Conservation (phyloP, 164 flowering plant species). For the Aristolochia californica region DNA sequence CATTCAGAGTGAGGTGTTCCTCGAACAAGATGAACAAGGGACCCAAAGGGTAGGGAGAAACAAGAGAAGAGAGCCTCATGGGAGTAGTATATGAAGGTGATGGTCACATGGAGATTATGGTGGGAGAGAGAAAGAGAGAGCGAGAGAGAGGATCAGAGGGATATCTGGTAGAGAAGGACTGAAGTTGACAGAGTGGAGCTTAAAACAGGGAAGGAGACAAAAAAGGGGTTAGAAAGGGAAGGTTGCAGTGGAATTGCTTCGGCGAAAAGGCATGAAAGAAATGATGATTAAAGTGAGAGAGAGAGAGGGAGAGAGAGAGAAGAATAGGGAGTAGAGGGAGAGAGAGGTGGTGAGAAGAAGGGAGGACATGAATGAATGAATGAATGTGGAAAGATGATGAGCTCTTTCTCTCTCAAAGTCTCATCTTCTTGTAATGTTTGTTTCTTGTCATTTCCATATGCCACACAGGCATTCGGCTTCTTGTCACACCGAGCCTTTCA, state of each 20-base stretch:
- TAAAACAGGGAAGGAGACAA: conserved; percentile 67
- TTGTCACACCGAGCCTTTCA: background rate
- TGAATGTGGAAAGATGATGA: conserved; percentile 23
- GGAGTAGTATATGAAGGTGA: conserved; percentile 4
- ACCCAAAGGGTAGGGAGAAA: conserved; percentile 28
- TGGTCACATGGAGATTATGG: conserved; percentile 17
- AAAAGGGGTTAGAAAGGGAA: conserved; percentile 44
- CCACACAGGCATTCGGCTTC: background rate
- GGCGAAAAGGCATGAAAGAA: conserved; percentile 33
- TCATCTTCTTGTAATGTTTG: background rate
- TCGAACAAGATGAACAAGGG: no score
- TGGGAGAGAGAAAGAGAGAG: conserved; percentile 17
- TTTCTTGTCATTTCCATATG: background rate
- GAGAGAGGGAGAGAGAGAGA: conserved; percentile 16
- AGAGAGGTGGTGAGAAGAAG: conserved; percentile 3
- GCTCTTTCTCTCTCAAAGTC: conserved; percentile 1
- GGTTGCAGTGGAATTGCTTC: conserved; percentile 45
- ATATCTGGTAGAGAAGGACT: conserved; percentile 83
- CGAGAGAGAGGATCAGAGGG: conserved; percentile 39
- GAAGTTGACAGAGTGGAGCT: conserved; percentile 63
- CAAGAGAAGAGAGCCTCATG: conserved; percentile 14
- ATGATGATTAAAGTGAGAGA: conserved; percentile 19
- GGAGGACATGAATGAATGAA: conserved; percentile 30
- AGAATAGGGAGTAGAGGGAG: conserved; percentile 6
- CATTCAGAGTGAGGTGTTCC: no score